A percentile compares a stretch with the other conserved stretches of the same genome.
phyloP scores from a whole-genome alignment of 352 stramenopile species.

The Phytopythium montanum region DNA sequence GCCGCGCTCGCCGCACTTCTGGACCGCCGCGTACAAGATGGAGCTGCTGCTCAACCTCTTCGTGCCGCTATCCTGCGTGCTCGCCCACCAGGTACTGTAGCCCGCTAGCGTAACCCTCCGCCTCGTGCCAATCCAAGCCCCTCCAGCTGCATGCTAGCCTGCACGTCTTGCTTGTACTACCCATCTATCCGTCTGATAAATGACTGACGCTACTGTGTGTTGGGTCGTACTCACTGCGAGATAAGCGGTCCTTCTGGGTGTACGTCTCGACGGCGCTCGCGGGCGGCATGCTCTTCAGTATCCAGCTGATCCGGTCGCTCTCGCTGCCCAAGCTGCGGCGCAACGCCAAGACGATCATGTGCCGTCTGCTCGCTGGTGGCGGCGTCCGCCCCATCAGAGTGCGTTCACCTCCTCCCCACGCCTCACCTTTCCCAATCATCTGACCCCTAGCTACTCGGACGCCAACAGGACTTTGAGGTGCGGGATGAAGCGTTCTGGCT shows the following conservation, averaged over 20 bases:
- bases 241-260: constrained; percentile 74
- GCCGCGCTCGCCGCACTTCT: constrained; percentile 69
- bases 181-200: not conserved
- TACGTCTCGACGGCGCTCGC: constrained; percentile 64
- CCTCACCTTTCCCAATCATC: not conserved
- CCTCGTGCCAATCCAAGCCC: constrained; percentile 5
- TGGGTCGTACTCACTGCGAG: not conserved
- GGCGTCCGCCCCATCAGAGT: constrained; percentile 57
- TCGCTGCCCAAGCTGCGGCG: constrained; percentile 55
- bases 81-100: constrained; percentile 70
- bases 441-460: not conserved
- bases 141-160: not conserved
- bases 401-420: not conserved
- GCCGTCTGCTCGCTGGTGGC: constrained; percentile 52
- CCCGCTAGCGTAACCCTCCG: constrained; percentile 1
- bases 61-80: constrained; percentile 72
- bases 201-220: constrained; percentile 9
- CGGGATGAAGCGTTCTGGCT: constrained; percentile 80
- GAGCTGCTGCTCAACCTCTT: constrained; percentile 74
- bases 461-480: constrained; percentile 68
- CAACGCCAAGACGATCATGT: constrained; percentile 78
- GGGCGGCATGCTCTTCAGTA: constrained; percentile 45
- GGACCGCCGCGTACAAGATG: constrained; percentile 78
- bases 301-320: constrained; percentile 75
- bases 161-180: not conserved